Conservation (phyloP, 2,329 filamentous ascomycete species). For the Aureobasidium sp. region DNA sequence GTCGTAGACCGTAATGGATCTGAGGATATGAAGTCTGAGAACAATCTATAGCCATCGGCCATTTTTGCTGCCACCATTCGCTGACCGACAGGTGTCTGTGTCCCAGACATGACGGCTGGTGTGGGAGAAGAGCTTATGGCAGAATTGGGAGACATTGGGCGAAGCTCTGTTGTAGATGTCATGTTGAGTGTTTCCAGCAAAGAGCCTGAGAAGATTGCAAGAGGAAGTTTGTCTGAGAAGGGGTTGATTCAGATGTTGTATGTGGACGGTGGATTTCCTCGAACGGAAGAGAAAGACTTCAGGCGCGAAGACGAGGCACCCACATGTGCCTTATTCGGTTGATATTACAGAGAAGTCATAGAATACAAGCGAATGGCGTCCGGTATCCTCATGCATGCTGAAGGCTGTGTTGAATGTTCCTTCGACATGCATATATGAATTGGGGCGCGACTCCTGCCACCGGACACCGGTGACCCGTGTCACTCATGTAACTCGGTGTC, state of each 20-base stretch:
- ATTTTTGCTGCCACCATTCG: background rate
- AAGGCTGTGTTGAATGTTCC: background rate
- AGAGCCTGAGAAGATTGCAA: too few relatives aligned
- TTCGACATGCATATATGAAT: background rate
- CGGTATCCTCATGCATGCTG: background rate
- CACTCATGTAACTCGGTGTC: background rate
- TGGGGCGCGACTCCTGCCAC: background rate
- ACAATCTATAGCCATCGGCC: background rate
- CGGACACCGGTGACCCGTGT: background rate
- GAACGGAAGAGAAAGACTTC: background rate
- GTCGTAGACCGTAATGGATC: conserved; percentile 1
- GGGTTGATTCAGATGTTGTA: background rate
- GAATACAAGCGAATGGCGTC: background rate
- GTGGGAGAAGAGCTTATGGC: background rate
- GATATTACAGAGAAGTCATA: background rate
- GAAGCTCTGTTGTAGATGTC: background rate
- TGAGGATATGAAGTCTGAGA: conserved; percentile 1
- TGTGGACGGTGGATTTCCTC: background rate
- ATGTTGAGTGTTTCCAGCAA: background rate
- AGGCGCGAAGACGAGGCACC: background rate
- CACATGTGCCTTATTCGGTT: background rate
- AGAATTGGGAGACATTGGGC: background rate
- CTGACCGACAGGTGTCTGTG: background rate
- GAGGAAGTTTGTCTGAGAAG: too few relatives aligned
- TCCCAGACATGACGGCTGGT: background rate